Evolutionary conservation across 371 early-diverging fungal species (phyloP).

Genomic region (Apophysomyces trapeziformis): DNA sequence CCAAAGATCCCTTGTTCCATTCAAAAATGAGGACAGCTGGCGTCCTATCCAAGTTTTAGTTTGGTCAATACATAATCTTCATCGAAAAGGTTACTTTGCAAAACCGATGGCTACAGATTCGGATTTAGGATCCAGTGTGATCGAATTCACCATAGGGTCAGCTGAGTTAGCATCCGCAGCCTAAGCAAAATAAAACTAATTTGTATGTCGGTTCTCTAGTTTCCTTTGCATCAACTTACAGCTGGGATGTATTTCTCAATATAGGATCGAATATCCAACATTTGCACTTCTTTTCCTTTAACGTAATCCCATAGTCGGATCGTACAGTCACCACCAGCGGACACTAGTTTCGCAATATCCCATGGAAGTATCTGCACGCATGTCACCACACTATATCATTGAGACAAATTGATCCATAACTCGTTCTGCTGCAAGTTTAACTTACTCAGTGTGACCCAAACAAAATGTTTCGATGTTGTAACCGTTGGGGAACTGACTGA

Average conservation of each 20-base stretch:
- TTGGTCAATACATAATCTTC: too few species aligned
- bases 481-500: conserved; percentile 86
- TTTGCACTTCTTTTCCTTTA: conserved; percentile 48
- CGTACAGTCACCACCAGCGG: conserved; percentile 89
- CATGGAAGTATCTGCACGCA: conserved; percentile 56
- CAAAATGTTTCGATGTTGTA: conserved; percentile 90
- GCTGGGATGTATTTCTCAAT: conserved; percentile 50
- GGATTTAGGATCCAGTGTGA: conserved; percentile 26
- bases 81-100: conserved; percentile 34
- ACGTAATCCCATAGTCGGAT: conserved; percentile 80
- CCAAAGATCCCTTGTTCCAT: conserved; percentile 32
- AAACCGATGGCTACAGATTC: conserved; percentile 38
- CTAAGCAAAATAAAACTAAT: conserved; percentile 10
- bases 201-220: neutral
- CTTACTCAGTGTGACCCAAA: conserved; percentile 90
- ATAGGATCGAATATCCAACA: conserved; percentile 44
- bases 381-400: conserved; percentile 66
- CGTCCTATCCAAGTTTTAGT: conserved; percentile 18
- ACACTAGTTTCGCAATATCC: conserved; percentile 60
- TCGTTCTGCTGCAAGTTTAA: neutral
- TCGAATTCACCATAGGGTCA: conserved; percentile 38
- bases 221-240: conserved; percentile 16
- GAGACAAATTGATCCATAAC: neutral
- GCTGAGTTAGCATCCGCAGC: conserved; percentile 47
- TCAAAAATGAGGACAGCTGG: conserved; percentile 38